Percentiles rank a stretch among this genome's conserved stretches.
Evolutionary conservation across 2,329 filamentous ascomycete genomes (phyloP).

Genomic region (Ascochyta clinopodiicola): DNA sequence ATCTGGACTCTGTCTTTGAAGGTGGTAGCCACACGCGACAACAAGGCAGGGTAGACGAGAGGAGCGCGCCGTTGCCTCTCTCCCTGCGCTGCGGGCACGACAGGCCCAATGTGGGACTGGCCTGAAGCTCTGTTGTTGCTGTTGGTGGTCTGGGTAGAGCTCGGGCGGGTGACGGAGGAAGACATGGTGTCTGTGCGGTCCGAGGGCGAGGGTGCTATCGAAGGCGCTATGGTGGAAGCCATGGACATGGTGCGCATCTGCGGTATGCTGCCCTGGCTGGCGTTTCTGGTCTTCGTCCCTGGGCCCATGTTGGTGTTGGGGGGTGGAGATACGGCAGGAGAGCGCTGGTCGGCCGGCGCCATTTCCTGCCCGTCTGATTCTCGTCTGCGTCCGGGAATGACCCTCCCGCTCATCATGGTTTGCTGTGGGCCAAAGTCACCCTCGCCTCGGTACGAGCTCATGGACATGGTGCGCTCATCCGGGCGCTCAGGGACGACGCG

Average conservation of each 20-base stretch:
- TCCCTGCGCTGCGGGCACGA: slow-evolving; percentile 53
- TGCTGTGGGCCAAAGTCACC: slow-evolving; percentile 71
- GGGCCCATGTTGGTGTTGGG: slow-evolving; percentile 34
- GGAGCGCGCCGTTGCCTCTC: slow-evolving; percentile 69
- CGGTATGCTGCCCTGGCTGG: slow-evolving; percentile 46
- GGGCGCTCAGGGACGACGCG: slow-evolving; percentile 89
- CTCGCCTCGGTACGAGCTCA: slow-evolving; percentile 83
- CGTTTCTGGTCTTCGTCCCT: slow-evolving; percentile 42
- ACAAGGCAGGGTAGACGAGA: slow-evolving; percentile 88
- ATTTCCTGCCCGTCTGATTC: slow-evolving; percentile 56
- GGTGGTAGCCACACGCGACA: slow-evolving; percentile 91
- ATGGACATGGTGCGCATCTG: slow-evolving; percentile 82
- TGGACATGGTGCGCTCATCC: slow-evolving; percentile 93
- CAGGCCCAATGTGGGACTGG: slow-evolving; percentile 51
- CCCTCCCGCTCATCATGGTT: slow-evolving; percentile 89
- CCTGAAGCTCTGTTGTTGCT: slow-evolving; percentile 48
- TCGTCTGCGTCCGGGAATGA: slow-evolving; percentile 79
- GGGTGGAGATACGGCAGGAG: slow-evolving; percentile 30
- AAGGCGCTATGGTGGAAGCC: slow-evolving; percentile 76
- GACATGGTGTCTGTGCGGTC: slow-evolving; percentile 65
- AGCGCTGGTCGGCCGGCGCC: slow-evolving; percentile 26
- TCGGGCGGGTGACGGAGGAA: slow-evolving; percentile 53
- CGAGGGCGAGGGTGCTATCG: slow-evolving; percentile 58
- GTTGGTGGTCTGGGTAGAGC: slow-evolving; percentile 42
- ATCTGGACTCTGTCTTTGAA: slow-evolving; percentile 88